Percentiles rank a stretch among this genome's conserved stretches.
Evolutionary conservation across 768 basidiomycete species (phyloP).

Genomic region (Phaeotremella fagi): DNA sequence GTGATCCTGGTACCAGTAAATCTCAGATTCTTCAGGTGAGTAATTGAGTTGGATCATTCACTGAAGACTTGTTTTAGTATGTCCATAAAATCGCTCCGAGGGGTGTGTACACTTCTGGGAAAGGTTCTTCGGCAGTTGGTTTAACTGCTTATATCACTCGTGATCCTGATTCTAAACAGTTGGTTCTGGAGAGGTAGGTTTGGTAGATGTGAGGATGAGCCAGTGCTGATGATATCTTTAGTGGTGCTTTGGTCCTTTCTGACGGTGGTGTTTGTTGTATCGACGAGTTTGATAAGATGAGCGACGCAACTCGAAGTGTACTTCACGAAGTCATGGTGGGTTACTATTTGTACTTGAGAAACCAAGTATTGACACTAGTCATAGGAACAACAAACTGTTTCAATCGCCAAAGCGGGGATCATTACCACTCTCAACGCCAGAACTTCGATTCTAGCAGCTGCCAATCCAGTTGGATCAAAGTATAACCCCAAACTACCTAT

Average conservation of each 20-base stretch:
- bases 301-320: constrained; percentile 53
- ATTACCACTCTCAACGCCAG: constrained; percentile 97
- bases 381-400: constrained; percentile 98
- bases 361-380: not conserved
- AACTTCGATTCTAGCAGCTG: constrained; percentile 94
- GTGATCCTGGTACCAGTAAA: constrained; percentile 98
- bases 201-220: constrained; percentile 12
- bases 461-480: constrained; percentile 92
- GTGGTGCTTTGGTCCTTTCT: constrained; percentile 87
- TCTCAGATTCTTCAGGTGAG: constrained; percentile 87
- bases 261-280: constrained; percentile 98
- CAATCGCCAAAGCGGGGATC: constrained; percentile 98
- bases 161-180: constrained; percentile 95
- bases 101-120: constrained; percentile 95
- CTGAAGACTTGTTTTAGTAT: constrained; percentile 57
- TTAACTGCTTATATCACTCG: constrained; percentile 97
- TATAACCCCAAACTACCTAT: constrained; percentile 89
- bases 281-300: constrained; percentile 76
- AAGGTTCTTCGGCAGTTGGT: constrained; percentile 97
- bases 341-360: not conserved
- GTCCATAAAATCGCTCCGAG: constrained; percentile 98
- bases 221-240: constrained; percentile 17
- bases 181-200: constrained; percentile 85
- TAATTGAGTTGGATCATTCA: not conserved
- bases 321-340: constrained; percentile 55